Evolutionary conservation across 2,329 filamentous ascomycete genomes (phyloP).

Genomic region (Chalaropsis thielavioides): DNA sequence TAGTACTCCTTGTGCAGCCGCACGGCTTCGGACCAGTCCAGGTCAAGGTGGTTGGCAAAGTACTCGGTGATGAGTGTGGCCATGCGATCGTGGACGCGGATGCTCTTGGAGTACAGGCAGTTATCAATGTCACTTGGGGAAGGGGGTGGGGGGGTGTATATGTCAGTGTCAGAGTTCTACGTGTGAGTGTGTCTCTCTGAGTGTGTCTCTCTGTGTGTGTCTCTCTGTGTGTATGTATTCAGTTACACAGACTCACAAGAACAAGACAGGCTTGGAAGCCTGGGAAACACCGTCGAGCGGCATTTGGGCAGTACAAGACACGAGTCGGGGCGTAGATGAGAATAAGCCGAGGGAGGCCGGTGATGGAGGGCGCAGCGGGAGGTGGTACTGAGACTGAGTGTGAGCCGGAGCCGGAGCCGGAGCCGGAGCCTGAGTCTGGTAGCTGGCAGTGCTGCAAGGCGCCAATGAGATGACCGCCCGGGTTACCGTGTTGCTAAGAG

Average conservation of each 20-base stretch:
- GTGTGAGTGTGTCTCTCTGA: too few species aligned
- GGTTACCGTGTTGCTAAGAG: not conserved
- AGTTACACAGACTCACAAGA: conserved; percentile 27
- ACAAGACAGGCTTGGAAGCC: conserved; percentile 29
- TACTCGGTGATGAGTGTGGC: conserved; percentile 58
- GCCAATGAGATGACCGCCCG: not conserved
- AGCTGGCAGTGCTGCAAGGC: not conserved
- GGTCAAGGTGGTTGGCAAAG: conserved; percentile 53
- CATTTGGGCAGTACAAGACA: not conserved
- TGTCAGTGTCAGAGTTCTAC: not conserved
- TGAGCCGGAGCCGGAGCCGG: not conserved
- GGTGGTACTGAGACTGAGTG: not conserved
- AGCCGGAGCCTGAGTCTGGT: not conserved
- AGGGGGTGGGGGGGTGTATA: not conserved
- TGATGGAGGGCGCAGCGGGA: not conserved
- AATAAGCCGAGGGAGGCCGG: not conserved
- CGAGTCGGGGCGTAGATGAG: not conserved
- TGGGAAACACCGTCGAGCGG: not conserved
- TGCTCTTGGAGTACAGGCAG: conserved; percentile 80
- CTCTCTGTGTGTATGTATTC: too few species aligned
- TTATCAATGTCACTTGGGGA: conserved; percentile 87
- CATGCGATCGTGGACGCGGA: conserved; percentile 81
- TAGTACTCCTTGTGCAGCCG: conserved; percentile 86
- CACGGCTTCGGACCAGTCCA: conserved; percentile 64
- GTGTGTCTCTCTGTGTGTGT: too few species aligned